Base-by-base conservation (phyloP, 2,329 filamentous ascomycete genomes). In the Talaromyces verruculosus region DNA sequence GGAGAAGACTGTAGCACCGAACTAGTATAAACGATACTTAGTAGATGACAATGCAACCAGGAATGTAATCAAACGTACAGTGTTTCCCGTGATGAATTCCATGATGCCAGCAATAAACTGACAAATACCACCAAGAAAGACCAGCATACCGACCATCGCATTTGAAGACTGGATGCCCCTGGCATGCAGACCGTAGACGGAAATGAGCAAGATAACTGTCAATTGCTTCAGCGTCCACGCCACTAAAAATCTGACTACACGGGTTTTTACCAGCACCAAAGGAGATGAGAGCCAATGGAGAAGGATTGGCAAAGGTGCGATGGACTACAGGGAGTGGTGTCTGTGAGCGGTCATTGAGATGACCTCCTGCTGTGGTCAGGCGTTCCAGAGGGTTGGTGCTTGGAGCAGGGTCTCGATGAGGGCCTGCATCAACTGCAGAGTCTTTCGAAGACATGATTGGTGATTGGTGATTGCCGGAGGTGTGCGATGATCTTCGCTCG, bases 1-100 rank as follows among this genome's bases (percentile, higher is more conserved):
- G 28, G 75, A 71, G 69, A 79, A 79, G 41, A 79, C 73, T 33
- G 77, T 79, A 43, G 77, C 77, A 64, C 76, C 75, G 63, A 78
- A 77, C 58, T 66, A 59, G 41, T n/a, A 19, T n/a, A 8, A 19
- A 43, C 15, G 17, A 43, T 7, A n/a, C 41, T 33, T 65, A 22
- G 3, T 19, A 22, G 11, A 49, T 30, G 28, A 43, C 22, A n/a
- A 19, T 43, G 17, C 6, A 7, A 19, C 17, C 41, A 7, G 7
- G 37, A 43, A n/a, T 19, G 7, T 53, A 37, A 28, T 25, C 22
- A 43, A 62, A 70, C 65, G 10, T 63, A 69, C 67, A 43, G 70
- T 71, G 28, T 72, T 72, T 28, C 69, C 70, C 2, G 69, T 63
- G 19, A 71, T 65, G 35, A 73, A 72, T 30, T 72, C 71, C 67